phyloP scores from a whole-genome alignment of 169 alveolate genomes.

The Eimeria tenella region DNA sequence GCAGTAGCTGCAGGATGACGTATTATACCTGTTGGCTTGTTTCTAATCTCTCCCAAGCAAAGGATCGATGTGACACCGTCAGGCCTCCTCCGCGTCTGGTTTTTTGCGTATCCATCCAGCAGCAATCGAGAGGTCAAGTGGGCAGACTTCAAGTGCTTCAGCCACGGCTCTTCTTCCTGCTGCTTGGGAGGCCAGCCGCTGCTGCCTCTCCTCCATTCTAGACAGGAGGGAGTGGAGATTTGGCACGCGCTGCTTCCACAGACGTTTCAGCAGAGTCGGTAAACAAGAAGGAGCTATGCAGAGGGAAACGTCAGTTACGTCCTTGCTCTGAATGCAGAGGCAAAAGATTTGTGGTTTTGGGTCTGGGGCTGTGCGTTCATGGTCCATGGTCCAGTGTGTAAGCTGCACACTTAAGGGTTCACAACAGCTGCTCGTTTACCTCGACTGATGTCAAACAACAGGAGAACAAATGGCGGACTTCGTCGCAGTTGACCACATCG shows the following conservation, averaged over 20 bases:
- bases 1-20: no score
- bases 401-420: not conserved
- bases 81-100: no score
- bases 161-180: constrained; percentile 32
- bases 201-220: constrained; percentile 8
- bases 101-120: constrained; percentile 49
- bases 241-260: constrained; percentile 56
- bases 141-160: constrained; percentile 37
- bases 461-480: constrained; percentile 56
- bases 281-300: constrained; percentile 58
- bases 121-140: constrained; percentile 49
- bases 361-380: not conserved
- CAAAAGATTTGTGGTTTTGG: not conserved
- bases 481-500: constrained; percentile 36
- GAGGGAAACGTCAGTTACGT: constrained; percentile 31
- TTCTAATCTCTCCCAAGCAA: no score
- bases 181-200: not conserved
- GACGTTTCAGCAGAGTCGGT: constrained; percentile 11
- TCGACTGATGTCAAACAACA: constrained; percentile 40
- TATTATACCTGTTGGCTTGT: no score
- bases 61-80: no score
- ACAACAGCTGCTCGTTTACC: not conserved
- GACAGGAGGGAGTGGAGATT: constrained; percentile 22
- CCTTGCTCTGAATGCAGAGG: constrained; percentile 9
- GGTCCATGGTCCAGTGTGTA: not conserved